Evolutionary conservation across 768 basidiomycete genomes (phyloP), one percentile per base, ranked within the genome.

Genomic region (Tricholoma flavovirens): DNA sequence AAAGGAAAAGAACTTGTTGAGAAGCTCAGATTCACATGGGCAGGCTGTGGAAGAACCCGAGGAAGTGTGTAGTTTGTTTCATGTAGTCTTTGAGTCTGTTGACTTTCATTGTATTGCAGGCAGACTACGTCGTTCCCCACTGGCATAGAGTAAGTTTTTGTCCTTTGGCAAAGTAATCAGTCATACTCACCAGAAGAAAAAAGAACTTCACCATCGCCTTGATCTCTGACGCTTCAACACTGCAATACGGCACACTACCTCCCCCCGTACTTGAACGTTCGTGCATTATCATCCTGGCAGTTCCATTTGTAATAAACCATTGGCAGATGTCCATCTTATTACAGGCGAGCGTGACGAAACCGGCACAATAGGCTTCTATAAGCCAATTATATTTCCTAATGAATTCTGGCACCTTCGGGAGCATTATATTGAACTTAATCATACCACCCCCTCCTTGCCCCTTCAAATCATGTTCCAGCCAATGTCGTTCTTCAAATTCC

Each of bases 371-470:
- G 88, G 83, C 3, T 83, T 78, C 59, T 93, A 95, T 78, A 88
- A 84, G 64, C 96, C 96, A 8, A 85, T 95, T 56, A 67, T 98
- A 35, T 98, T 88, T 71, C 83, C 92, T 12, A 98, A 98, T 66
- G 93, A 97, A 66, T 98, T 98, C 72, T 98, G 96, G 93, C 82
- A 88, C 59, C 79, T 93, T 29, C 83, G 85, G 36, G 86, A 88
- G 40, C 87, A 94, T 57, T 86, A 91, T 62, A 68, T 83, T 55
- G 89, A 94, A 63, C 80, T 98, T 69, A 98, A 98, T 69, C 69
- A 76, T n/a, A 91, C 92, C 1, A 92, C 90, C 3, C 77, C 83
- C 8, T 78, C 68, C 8, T 73, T 98, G 0, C 93, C 96, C 1
- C 76, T 99, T 17, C 83, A 86, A 60, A 79, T 99, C 60, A 81